Evolutionary conservation across 2,329 filamentous ascomycete species (phyloP).

Genomic region (Stagonosporopsis cucurbitacearum): DNA sequence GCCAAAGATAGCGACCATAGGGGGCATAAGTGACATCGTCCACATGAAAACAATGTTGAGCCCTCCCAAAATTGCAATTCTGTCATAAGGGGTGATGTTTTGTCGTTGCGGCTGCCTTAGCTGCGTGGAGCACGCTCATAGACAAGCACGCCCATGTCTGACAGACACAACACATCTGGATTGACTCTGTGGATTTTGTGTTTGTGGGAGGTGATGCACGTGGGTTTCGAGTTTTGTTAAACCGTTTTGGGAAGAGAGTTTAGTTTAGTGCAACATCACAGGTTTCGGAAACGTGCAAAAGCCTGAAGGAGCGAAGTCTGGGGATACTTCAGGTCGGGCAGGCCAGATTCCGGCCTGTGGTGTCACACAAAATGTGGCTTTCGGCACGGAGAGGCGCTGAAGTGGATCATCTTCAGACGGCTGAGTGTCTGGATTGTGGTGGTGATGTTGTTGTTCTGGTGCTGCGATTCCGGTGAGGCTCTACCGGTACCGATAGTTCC

Average conservation of each 20-base stretch:
- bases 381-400: conserved; percentile 7
- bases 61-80: neutral
- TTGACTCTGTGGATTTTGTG: conserved; percentile 12
- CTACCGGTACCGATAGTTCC: no score
- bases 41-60: neutral
- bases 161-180: conserved; percentile 7
- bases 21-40: no score
- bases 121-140: neutral
- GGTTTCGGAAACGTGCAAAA: conserved; percentile 36
- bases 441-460: conserved; percentile 3
- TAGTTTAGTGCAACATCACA: conserved; percentile 38
- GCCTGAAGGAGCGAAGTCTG: conserved; percentile 21
- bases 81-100: neutral
- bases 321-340: conserved; percentile 30
- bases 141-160: conserved; percentile 7
- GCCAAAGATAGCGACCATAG: neutral
- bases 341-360: conserved; percentile 28
- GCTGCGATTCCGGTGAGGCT: neutral
- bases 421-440: conserved; percentile 6
- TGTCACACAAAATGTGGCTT: conserved; percentile 17
- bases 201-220: conserved; percentile 28
- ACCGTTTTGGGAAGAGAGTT: conserved; percentile 26
- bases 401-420: neutral
- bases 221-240: conserved; percentile 29
- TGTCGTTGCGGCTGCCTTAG: neutral